Percentiles rank a stretch among this genome's conserved stretches.
Conservation (phyloP, 2,329 filamentous ascomycete genomes). For the Acarospora socialis region DNA sequence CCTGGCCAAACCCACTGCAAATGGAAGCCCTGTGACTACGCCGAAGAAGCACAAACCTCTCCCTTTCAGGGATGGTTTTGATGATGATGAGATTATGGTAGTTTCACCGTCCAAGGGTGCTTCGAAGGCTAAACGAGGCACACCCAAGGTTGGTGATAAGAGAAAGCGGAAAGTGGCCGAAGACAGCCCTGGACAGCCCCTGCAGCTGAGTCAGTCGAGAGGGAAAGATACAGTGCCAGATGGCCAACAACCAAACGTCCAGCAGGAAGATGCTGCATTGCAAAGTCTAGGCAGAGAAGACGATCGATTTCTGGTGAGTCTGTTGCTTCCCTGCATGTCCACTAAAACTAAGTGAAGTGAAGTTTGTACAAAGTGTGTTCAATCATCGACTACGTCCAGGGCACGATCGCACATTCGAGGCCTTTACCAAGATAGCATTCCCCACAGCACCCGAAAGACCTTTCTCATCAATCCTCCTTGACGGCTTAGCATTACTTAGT, state of each 20-base stretch:
- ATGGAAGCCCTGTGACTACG: slow-evolving; percentile 29
- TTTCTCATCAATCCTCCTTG: slow-evolving; percentile 41
- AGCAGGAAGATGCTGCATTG: slow-evolving; percentile 6
- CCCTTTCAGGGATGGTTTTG: slow-evolving; percentile 47
- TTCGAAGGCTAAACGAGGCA: slow-evolving; percentile 32
- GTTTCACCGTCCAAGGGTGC: slow-evolving; percentile 40
- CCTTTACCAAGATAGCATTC: slow-evolving; percentile 36
- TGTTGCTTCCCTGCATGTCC: slow-evolving; percentile 11
- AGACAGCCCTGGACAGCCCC: slow-evolving; percentile 36
- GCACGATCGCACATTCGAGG: slow-evolving; percentile 39
- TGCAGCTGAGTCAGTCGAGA: slow-evolving; percentile 25
- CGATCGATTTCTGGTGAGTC: slow-evolving; percentile 16
- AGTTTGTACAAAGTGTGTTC: slow-evolving; percentile 39
- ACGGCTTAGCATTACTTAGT: slow-evolving; percentile 30
- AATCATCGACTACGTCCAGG: slow-evolving; percentile 38
- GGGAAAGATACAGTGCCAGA: slow-evolving; percentile 7
- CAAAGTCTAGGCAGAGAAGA: slow-evolving; percentile 9
- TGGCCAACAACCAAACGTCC: neutral
- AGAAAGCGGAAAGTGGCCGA: slow-evolving; percentile 39
- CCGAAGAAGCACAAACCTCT: slow-evolving; percentile 35
- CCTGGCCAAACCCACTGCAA: slow-evolving; percentile 19
- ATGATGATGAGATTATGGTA: slow-evolving; percentile 44
- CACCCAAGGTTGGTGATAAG: slow-evolving; percentile 43
- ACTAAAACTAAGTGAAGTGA: slow-evolving; percentile 17
- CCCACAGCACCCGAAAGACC: slow-evolving; percentile 35